Evolutionary conservation across 2,329 filamentous ascomycete species (phyloP).

Genomic region (Fusarium sp.): DNA sequence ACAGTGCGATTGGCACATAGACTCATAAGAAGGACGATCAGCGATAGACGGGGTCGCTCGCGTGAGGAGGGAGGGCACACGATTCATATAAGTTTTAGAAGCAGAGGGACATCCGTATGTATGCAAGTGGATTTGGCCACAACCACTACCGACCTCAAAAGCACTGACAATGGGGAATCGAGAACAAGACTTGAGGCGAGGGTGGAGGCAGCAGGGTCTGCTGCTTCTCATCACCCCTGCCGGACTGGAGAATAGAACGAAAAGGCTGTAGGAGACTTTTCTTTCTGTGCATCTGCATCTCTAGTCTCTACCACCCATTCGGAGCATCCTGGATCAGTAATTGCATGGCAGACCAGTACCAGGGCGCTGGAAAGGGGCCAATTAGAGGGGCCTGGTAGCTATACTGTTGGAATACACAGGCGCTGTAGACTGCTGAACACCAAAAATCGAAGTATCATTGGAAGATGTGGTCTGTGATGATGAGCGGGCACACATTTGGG

Average conservation of each 20-base stretch:
- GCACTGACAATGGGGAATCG: conserved; percentile 23
- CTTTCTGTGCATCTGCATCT: conserved; percentile 33
- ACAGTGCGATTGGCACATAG: conserved; percentile 16
- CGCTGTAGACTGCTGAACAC: conserved; percentile 29
- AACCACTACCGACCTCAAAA: conserved; percentile 25
- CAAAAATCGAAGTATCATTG: conserved; percentile 36
- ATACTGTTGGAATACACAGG: conserved; percentile 25
- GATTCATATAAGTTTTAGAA: conserved; percentile 44
- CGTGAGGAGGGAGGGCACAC: conserved; percentile 37
- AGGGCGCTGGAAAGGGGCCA: conserved; percentile 34
- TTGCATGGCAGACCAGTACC: conserved; percentile 31
- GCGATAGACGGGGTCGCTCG: conserved; percentile 20
- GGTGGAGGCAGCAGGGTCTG: conserved; percentile 31
- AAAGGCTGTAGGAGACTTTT: conserved; percentile 26
- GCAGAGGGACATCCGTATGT: conserved; percentile 19
- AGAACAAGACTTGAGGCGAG: conserved; percentile 28
- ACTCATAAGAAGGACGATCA: conserved; percentile 26
- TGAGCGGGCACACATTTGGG: conserved; percentile 35
- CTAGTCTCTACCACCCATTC: conserved; percentile 38
- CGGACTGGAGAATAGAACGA: conserved; percentile 16
- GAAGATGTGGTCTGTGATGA: conserved; percentile 35
- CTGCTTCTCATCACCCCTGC: conserved; percentile 29
- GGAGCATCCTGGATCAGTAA: conserved; percentile 33
- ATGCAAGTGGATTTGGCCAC: conserved; percentile 12
- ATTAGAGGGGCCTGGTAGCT: conserved; percentile 31